Base-by-base conservation (phyloP, 805 yeast species). In the Ogataea methanolica region DNA sequence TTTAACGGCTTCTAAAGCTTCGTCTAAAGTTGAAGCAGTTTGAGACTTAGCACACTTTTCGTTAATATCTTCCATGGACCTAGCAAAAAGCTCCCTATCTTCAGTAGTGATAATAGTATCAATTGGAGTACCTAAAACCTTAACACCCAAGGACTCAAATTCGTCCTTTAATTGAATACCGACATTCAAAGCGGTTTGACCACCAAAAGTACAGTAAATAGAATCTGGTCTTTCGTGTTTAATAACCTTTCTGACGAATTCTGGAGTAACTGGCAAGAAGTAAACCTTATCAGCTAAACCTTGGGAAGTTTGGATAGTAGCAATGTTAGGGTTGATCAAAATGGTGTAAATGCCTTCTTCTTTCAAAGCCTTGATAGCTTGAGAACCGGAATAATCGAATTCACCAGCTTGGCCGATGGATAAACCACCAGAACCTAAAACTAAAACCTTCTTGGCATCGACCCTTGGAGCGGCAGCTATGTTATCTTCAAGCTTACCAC, bases 391-490 rank as follows among this genome's bases (percentile, higher is more conserved):
- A 73, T 94, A 94, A 69, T 94, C 99, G 64, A 94, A 94, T 73
- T 94, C 99, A 71, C 99, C 99, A 54, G 99, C 99, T 75, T 94
- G 99, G 57, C 99, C 99, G 66, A 94, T 94, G 47, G 96, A 88
- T 61, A 94, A 77, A 67, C 99, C 99, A 75, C 99, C 99, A 44
- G 97, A 91, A 62, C 99, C 99, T 62, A 94, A 79, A 49, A 90
- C 92, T 57, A 90, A 79, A 43, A 89, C 96, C 73, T 94, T 94
- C 78, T 90, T 89, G 59, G 85, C 96, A 48, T 85, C 75, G 37
- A 82, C 86, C 60, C 80, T 80, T 61, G 97, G 97, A 61, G 83
- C 83, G 39, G 81, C 80, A 36, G 82, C 83, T 57, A 77, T 67
- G 72, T 88, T 89, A 44, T 87, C 96, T 47, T 73, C 88, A 39